These are phyloP conservation scores for Quercus tomentella DNA, from an alignment of 331 rosid genomes.

Conservation along the genomic window DNA sequence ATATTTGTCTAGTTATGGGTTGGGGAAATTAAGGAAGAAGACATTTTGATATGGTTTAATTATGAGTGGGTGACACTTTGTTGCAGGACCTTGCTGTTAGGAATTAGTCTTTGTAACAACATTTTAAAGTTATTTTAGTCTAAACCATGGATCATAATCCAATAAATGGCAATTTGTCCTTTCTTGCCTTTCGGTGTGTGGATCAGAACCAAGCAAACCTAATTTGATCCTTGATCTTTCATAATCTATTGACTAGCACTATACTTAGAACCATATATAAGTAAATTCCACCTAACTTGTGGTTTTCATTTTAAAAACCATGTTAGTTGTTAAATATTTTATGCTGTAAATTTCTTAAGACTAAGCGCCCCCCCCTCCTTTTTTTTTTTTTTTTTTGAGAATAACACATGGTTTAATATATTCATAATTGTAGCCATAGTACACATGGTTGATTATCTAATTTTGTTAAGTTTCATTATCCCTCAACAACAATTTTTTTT, in stretches of 20 bases:
- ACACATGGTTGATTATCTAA: no score
- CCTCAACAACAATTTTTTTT: no score
- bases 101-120: slow-evolving; percentile 30
- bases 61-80: slow-evolving; percentile 37
- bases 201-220: slow-evolving; percentile 9
- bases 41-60: slow-evolving; percentile 11
- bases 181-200: not conserved
- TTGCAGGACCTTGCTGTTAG: slow-evolving; percentile 28
- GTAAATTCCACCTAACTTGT: not conserved
- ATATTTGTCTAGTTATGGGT: slow-evolving; percentile 15
- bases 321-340: no score
- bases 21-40: slow-evolving; percentile 25
- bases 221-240: not conserved
- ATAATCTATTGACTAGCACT: not conserved
- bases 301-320: not conserved
- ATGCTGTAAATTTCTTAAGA: no score
- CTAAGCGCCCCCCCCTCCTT: no score
- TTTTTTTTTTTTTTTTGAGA: no score
- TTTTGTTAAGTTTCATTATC: no score
- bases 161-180: not conserved
- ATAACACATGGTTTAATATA: no score
- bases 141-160: slow-evolving; percentile 25
- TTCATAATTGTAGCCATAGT: no score
- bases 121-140: slow-evolving; percentile 20
- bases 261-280: not conserved